Base-by-base conservation (phyloP, 2,329 filamentous ascomycete species). In the Stemphylium beticola region DNA sequence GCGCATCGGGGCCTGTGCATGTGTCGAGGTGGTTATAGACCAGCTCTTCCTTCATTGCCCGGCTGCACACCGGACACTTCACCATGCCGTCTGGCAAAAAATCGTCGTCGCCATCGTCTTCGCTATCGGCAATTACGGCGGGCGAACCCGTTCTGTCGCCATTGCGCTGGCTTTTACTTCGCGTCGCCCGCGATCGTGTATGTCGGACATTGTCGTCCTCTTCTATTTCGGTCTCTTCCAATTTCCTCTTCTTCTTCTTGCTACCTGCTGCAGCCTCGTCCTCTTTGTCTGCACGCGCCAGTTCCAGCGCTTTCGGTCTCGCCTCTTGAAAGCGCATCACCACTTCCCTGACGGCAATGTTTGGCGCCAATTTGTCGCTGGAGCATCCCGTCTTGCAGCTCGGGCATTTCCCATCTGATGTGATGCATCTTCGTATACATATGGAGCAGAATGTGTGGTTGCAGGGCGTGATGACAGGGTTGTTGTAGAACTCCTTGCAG, bases 401-500 rank as follows among this genome's bases (percentile, higher is more conserved):
- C 0, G 95, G 95, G 67, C 95, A 99, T 75, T 90, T 92, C 8
- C 92, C 90, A 62, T 97, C 92, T 29, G 85, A 83, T 2, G 88
- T 88, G 0, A 99, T 82, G 57, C 90, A 92, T 59, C 93, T 84
- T 26, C 95, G 89, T 73, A 99, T 98, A 75, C 95, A 99, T 49
- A 96, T 79, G 6, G 93, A 97, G 81, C 95, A 99, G 72, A 99
- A 99, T 0, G 95, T 98, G 74, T 99, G 95, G 49, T 87, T 90
- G 78, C 95, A 99, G 1, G 91, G 90, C 0, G 95, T 99, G 59
- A 97, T 88, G 85, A 99, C 95, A 0, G 95, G 95, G 45, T 92
- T 96, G 57, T 87, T 87, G 79, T 91, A 98, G 77, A 98, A 96
- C 75, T 99, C 96, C 74, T 98, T 98, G 85, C 95, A 99, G 56